Evolutionary conservation across 2,329 filamentous ascomycete genomes (phyloP).

Genomic region (Fusarium metavorans): DNA sequence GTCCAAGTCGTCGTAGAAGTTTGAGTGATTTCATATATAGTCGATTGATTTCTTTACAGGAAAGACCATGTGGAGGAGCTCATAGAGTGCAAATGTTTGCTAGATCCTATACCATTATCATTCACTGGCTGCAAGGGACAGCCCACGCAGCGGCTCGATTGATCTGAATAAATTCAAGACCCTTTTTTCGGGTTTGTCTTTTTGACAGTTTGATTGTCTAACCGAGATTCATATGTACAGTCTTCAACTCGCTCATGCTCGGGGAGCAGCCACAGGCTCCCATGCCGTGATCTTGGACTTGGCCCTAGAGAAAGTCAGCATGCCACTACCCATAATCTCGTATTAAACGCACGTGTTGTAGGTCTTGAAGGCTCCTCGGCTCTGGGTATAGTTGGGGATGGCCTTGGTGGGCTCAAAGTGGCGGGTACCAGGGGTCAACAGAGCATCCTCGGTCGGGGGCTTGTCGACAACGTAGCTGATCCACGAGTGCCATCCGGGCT

Average conservation of each 20-base stretch:
- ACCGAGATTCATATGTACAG: conserved; percentile 48
- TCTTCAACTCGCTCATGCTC: conserved; percentile 44
- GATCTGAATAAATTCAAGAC: conserved; percentile 26
- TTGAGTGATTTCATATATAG: conserved; percentile 26
- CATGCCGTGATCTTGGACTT: conserved; percentile 67
- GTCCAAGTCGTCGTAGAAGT: conserved; percentile 43
- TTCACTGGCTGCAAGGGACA: conserved; percentile 13
- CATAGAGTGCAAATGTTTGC: conserved; percentile 36
- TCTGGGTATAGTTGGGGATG: conserved; percentile 80
- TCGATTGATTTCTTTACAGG: conserved; percentile 12
- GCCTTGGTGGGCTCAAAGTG: conserved; percentile 81
- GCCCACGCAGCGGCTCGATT: conserved; percentile 10
- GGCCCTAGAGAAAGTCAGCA: conserved; percentile 52
- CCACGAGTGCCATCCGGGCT: conserved; percentile 98
- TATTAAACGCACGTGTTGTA: conserved; percentile 88
- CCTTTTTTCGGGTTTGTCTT: conserved; percentile 20
- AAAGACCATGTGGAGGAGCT: conserved; percentile 25
- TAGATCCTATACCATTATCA: conserved; percentile 36
- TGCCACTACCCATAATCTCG: not conserved
- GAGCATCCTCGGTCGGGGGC: conserved; percentile 80
- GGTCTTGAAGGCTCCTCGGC: conserved; percentile 85
- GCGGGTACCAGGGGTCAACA: conserved; percentile 75
- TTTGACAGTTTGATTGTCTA: conserved; percentile 34
- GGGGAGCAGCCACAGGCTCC: conserved; percentile 59
- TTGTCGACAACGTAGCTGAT: conserved; percentile 94